Percentiles rank a stretch among this genome's conserved stretches.
phyloP scores from a whole-genome alignment of 2,329 filamentous ascomycete genomes.

The Talaromyces sp. region DNA sequence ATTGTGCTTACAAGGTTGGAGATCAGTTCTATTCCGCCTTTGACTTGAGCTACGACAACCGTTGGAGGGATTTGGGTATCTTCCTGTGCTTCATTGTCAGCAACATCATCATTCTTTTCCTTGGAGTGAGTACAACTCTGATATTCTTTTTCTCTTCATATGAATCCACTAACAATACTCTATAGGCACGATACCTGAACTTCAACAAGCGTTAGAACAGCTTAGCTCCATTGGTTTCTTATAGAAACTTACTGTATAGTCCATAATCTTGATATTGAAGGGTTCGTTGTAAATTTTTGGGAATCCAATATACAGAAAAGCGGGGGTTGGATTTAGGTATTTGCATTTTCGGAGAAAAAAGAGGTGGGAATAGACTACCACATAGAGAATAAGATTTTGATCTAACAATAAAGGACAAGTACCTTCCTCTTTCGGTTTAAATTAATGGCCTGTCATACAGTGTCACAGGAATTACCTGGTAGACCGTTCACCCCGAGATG shows the following conservation, averaged over 20 bases:
- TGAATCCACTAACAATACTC: slow-evolving; percentile 16
- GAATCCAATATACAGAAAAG: neutral
- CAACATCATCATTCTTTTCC: slow-evolving; percentile 65
- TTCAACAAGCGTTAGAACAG: slow-evolving; percentile 43
- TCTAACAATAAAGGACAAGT: neutral
- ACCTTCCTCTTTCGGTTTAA: neutral
- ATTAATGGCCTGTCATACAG: neutral
- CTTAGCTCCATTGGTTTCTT: neutral
- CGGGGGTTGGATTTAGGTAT: neutral
- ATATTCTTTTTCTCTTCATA: neutral
- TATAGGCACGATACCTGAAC: slow-evolving; percentile 44
- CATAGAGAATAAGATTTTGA: neutral
- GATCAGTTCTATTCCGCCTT: slow-evolving; percentile 75
- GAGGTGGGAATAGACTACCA: neutral
- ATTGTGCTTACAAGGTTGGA: slow-evolving; percentile 76
- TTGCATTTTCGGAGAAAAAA: neutral
- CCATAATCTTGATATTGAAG: neutral
- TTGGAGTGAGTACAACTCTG: slow-evolving; percentile 48
- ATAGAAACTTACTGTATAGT: neutral
- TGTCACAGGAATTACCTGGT: neutral
- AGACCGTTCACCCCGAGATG: too few species aligned
- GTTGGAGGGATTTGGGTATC: slow-evolving; percentile 83
- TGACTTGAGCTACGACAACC: slow-evolving; percentile 61
- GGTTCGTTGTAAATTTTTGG: neutral
- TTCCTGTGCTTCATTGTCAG: slow-evolving; percentile 71